Base-by-base conservation (phyloP, 768 basidiomycete species). In the Cystofilobasidium bisporidii region DNA sequence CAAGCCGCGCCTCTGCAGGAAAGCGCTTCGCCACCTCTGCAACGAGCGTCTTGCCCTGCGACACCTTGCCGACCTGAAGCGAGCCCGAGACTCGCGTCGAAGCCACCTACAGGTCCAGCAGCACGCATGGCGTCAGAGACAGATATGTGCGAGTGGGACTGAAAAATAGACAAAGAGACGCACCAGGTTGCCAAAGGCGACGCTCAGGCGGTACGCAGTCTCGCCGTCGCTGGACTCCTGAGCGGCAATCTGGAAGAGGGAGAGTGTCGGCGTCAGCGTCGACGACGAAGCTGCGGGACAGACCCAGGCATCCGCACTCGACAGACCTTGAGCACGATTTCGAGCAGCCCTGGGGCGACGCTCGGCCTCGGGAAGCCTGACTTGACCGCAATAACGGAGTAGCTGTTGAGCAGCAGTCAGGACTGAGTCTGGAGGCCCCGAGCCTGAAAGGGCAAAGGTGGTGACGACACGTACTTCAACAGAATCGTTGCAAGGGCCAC, bases 401-500 rank as follows among this genome's bases (percentile, higher is more conserved):
- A 73, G 71, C 75, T 74, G 63, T 5, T 40, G 41, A n/a, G 24
- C 11, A 26, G 28, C 26, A 33, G 30, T n/a, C n/a, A n/a, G n/a
- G n/a, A n/a, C n/a, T n/a, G n/a, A n/a, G n/a, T n/a, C n/a, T n/a
- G n/a, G n/a, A n/a, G n/a, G n/a, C n/a, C n/a, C n/a, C n/a, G n/a
- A n/a, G 2, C 38, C 30, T 30, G 69, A 40, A n/a, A 57, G 38
- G 32, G 0, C 50, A 33, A 0, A 28, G 20, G 45, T 30, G 47
- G 22, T 32, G n/a, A 20, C 10, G 12, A 28, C 24, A 81, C 87
- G 72, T 72, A 98, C 94, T 98, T 98, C 79, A 97, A 86, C 38
- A 89, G 77, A 41, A 92, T 78, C 0, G 92, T 93, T 5, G 88
- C 85, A 57, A 92, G 74, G 0, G 90, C 87, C 4, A 90, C 80